Percentiles rank a stretch among this genome's conserved stretches.
phyloP scores from a whole-genome alignment of 805 yeast genomes.

The Tanozyma kutaoensis region DNA sequence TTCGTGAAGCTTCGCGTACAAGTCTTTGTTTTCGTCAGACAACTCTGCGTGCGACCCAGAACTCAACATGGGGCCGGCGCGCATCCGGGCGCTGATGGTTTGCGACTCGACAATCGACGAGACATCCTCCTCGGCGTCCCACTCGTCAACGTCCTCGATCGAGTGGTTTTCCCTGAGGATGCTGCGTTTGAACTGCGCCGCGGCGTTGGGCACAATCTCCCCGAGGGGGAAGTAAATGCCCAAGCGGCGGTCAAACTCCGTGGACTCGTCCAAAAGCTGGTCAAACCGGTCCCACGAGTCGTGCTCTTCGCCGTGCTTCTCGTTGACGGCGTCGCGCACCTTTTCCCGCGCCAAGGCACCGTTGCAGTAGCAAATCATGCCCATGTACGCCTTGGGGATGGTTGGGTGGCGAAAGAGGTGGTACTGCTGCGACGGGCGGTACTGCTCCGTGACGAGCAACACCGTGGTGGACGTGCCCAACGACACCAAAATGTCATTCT shows the following conservation, averaged over 20 bases:
- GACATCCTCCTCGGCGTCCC: constrained; percentile 53
- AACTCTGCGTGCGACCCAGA: constrained; percentile 1
- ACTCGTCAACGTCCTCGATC: constrained; percentile 14
- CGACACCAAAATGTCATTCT: constrained; percentile 68
- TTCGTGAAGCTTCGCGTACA: constrained; percentile 13
- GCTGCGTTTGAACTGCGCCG: constrained; percentile 48
- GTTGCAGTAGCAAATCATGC: constrained; percentile 89
- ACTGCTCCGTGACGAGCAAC: constrained; percentile 64
- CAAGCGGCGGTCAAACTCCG: constrained; percentile 29
- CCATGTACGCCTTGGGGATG: constrained; percentile 66
- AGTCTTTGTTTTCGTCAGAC: constrained; percentile 1
- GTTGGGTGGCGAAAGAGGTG: constrained; percentile 86
- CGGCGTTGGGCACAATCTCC: constrained; percentile 81
- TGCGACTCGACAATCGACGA: constrained; percentile 75
- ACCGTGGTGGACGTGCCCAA: constrained; percentile 92
- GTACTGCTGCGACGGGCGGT: constrained; percentile 67
- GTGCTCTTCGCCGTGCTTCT: constrained; percentile 17
- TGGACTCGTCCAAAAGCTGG: constrained; percentile 29
- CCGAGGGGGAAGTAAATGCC: constrained; percentile 82
- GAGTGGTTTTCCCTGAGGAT: constrained; percentile 15
- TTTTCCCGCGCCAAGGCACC: constrained; percentile 81
- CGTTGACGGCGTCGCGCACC: constrained; percentile 51
- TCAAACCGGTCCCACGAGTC: constrained; percentile 53
- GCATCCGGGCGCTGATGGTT: constrained; percentile 68
- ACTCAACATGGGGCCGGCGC: constrained; percentile 68